Evolutionary conservation across 495 filamentous ascomycete species (phyloP).

Genomic region (Tuber indicum): DNA sequence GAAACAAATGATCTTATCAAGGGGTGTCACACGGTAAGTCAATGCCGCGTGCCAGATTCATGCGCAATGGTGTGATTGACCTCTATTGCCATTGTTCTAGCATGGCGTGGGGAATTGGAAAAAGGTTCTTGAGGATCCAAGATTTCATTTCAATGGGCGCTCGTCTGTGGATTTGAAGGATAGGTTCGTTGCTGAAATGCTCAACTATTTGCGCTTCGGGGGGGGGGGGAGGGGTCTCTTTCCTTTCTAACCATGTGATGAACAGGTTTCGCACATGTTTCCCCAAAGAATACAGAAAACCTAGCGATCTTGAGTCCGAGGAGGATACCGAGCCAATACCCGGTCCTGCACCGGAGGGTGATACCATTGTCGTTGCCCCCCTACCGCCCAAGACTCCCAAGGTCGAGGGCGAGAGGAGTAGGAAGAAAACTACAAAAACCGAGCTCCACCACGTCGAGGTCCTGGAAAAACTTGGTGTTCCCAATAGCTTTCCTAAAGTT

Average conservation of each 20-base stretch:
- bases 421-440: slow-evolving; percentile 37
- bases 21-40: slow-evolving; percentile 53
- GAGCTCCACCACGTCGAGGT: slow-evolving; percentile 40
- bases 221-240: too few species aligned
- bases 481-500: slow-evolving; percentile 34
- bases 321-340: slow-evolving; percentile 33
- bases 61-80: slow-evolving; percentile 20
- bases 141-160: slow-evolving; percentile 57
- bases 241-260: slow-evolving; percentile 15
- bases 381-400: slow-evolving; percentile 27
- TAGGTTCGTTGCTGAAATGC: slow-evolving; percentile 37
- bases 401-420: slow-evolving; percentile 32
- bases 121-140: slow-evolving; percentile 56
- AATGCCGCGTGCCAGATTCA: slow-evolving; percentile 30
- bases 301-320: slow-evolving; percentile 25
- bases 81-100: slow-evolving; percentile 13
- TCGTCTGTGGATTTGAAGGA: slow-evolving; percentile 68
- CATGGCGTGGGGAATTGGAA: slow-evolving; percentile 69
- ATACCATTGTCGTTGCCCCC: slow-evolving; percentile 24
- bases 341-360: slow-evolving; percentile 17
- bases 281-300: slow-evolving; percentile 40
- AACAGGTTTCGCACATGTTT: slow-evolving; percentile 41
- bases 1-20: slow-evolving; percentile 59
- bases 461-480: slow-evolving; percentile 37
- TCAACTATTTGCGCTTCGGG: background rate